Percentiles rank a stretch among this genome's conserved stretches.
Evolutionary conservation across 2,329 filamentous ascomycete genomes (phyloP).

Genomic region (Epicoccum sorghinum): DNA sequence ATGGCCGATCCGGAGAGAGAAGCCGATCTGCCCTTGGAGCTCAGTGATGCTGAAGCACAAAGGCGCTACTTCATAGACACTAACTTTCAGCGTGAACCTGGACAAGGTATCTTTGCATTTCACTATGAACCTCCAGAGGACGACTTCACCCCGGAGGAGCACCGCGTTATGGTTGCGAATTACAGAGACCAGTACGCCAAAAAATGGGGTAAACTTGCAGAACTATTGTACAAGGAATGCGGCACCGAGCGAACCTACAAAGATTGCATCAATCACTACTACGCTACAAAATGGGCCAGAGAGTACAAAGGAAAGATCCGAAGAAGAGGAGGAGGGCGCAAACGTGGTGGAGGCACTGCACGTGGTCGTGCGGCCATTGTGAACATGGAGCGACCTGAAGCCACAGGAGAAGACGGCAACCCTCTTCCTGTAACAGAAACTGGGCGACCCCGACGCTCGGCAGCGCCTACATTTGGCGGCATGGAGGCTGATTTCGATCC

Average conservation of each 20-base stretch:
- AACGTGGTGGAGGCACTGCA: constrained; percentile 45
- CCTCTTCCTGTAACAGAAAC: constrained; percentile 53
- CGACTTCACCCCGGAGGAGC: constrained; percentile 76
- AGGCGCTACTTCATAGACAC: constrained; percentile 68
- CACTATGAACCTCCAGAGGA: constrained; percentile 74
- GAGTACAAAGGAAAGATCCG: constrained; percentile 76
- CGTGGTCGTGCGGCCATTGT: constrained; percentile 66
- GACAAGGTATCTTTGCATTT: constrained; percentile 72
- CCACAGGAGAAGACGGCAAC: constrained; percentile 46
- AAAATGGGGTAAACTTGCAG: constrained; percentile 80
- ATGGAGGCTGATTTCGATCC: constrained; percentile 67
- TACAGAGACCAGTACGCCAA: constrained; percentile 76
- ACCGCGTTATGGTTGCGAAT: constrained; percentile 72
- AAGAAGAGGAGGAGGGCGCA: constrained; percentile 36
- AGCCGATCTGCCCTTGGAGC: constrained; percentile 74
- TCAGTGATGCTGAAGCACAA: constrained; percentile 65
- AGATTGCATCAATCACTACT: constrained; percentile 85
- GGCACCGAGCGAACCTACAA: constrained; percentile 71
- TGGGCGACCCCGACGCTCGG: constrained; percentile 58
- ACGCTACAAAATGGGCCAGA: constrained; percentile 75
- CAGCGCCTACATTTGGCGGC: constrained; percentile 75
- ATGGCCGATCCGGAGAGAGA: constrained; percentile 79
- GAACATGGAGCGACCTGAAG: constrained; percentile 49
- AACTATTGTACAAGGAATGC: constrained; percentile 58
- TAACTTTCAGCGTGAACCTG: constrained; percentile 68